These are phyloP conservation scores for Endothia cerciana DNA, from an alignment of 2,329 filamentous ascomycete genomes.

Conservation along the genomic window DNA sequence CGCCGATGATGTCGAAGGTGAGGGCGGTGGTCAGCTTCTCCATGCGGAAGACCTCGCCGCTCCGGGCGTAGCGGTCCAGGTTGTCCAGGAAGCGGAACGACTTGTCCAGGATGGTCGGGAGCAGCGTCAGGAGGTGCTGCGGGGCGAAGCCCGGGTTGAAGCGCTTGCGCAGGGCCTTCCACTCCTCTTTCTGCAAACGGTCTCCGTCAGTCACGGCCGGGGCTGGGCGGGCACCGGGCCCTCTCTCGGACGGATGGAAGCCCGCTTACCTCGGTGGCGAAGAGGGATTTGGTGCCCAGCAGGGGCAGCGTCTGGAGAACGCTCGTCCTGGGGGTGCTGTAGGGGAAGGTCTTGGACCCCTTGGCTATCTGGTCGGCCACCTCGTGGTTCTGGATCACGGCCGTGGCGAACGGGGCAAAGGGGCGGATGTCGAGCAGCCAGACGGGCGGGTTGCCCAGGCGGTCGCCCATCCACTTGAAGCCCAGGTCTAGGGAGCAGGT, in stretches of 20 bases:
- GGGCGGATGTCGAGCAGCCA: slow-evolving; percentile 43
- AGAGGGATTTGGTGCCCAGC: neutral
- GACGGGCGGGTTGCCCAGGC: slow-evolving; percentile 39
- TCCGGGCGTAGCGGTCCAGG: slow-evolving; percentile 37
- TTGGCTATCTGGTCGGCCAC: slow-evolving; percentile 44
- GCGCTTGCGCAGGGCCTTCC: slow-evolving; percentile 40
- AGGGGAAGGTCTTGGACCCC: slow-evolving; percentile 38
- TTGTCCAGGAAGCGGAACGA: slow-evolving; percentile 36
- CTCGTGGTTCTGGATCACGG: slow-evolving; percentile 36
- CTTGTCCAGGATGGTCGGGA: slow-evolving; percentile 44
- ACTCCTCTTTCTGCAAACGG: slow-evolving; percentile 35
- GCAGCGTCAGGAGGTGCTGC: slow-evolving; percentile 42
- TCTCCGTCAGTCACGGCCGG: too few relatives aligned
- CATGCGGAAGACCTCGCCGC: slow-evolving; percentile 36
- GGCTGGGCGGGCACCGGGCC: too few relatives aligned
- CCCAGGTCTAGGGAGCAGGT: slow-evolving; percentile 30
- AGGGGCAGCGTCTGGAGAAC: slow-evolving; percentile 33
- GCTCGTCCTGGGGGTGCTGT: slow-evolving; percentile 39
- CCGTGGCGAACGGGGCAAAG: slow-evolving; percentile 31
- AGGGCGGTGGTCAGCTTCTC: slow-evolving; percentile 38
- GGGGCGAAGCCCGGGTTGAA: slow-evolving; percentile 45
- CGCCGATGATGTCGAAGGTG: slow-evolving; percentile 44
- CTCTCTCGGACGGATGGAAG: too few relatives aligned
- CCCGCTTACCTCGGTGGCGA: neutral
- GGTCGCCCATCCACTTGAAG: slow-evolving; percentile 36